Base-by-base conservation (phyloP, 768 basidiomycete species). In the Leccinum longicurvipes region DNA sequence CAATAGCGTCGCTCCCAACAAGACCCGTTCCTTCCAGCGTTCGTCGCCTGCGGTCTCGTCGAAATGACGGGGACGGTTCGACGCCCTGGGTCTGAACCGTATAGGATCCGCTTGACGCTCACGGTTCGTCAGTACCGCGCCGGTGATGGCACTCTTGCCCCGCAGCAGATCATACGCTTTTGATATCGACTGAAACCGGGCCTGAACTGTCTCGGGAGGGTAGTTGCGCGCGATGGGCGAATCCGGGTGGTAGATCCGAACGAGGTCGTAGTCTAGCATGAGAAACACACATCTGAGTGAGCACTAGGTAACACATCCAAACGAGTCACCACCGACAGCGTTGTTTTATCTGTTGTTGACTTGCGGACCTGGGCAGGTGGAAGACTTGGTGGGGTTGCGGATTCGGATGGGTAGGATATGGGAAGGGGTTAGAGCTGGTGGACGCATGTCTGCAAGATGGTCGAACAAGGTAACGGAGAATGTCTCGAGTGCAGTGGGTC, bases 241-340 rank as follows among this genome's bases (percentile, higher is more conserved):
- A 68, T 91, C 89, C 3, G 89, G 89, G 67, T 91, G 89, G 68
- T 91, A 89, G 55, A 89, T 77, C 39, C 85, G 78, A 29, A 91
- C 89, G 45, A 91, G 87, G 59, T 90, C 89, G 64, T 83, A 89
- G 69, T 91, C 89, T 91, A 31, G 60, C 15, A 47, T 27, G 7
- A 4, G 17, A 34, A 11, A 34, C 36, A 39, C 36, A 41, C 0
- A 23, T 44, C 39, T 58, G 25, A 59, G 60, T 53, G n/a, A 51
- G 47, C 31, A 45, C 36, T 25, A 27, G 29, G 36, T 1, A 19
- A 27, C 25, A 27, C 42, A 53, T 14, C 50, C 29, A 47, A 28
- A 28, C 34, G 21, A 28, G n/a, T 51, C 19, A 76, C 76, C 56
- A 76, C 76, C 58, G 62, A 83, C 84, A 86, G 63, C 84, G 74